Evolutionary conservation across 1,139 yeast species (phyloP).

Genomic region (Pichia cactophila): DNA sequence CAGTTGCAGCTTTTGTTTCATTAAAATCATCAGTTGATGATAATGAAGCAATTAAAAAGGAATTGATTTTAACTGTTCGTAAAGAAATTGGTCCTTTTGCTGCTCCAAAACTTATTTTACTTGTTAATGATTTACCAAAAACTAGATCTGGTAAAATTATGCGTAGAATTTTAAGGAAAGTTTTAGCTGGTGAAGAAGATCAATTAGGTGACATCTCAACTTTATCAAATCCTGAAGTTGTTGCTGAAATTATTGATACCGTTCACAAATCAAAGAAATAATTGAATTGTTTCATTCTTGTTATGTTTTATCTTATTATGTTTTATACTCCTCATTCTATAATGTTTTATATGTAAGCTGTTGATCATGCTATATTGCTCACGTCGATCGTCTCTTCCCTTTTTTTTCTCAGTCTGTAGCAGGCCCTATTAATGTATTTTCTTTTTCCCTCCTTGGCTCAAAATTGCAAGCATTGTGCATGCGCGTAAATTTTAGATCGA

Average conservation of each 20-base stretch:
- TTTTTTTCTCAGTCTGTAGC: too few species aligned
- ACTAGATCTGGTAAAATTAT: constrained; percentile 79
- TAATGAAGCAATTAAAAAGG: constrained; percentile 47
- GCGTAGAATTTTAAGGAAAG: constrained; percentile 76
- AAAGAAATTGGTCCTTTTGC: constrained; percentile 82
- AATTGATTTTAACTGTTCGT: constrained; percentile 62
- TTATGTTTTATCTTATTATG: not conserved
- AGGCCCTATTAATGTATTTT: too few species aligned
- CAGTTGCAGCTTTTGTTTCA: constrained; percentile 74
- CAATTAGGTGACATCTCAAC: constrained; percentile 76
- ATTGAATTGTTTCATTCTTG: not conserved
- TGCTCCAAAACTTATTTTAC: constrained; percentile 64
- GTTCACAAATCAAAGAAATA: constrained; percentile 28
- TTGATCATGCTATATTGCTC: not conserved
- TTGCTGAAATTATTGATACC: constrained; percentile 54
- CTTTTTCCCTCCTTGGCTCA: too few species aligned
- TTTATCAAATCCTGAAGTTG: constrained; percentile 64
- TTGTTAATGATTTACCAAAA: constrained; percentile 74
- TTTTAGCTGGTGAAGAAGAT: constrained; percentile 71
- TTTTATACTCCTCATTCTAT: not conserved
- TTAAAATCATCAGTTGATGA: constrained; percentile 40
- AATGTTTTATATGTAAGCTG: too few species aligned
- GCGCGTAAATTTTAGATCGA: too few species aligned
- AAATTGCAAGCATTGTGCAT: too few species aligned
- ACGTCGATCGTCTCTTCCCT: too few species aligned